A percentile compares a stretch with the other conserved stretches of the same genome.
Evolutionary conservation across 495 filamentous ascomycete species (phyloP).

Genomic region (Aspergillus coremiiformis): DNA sequence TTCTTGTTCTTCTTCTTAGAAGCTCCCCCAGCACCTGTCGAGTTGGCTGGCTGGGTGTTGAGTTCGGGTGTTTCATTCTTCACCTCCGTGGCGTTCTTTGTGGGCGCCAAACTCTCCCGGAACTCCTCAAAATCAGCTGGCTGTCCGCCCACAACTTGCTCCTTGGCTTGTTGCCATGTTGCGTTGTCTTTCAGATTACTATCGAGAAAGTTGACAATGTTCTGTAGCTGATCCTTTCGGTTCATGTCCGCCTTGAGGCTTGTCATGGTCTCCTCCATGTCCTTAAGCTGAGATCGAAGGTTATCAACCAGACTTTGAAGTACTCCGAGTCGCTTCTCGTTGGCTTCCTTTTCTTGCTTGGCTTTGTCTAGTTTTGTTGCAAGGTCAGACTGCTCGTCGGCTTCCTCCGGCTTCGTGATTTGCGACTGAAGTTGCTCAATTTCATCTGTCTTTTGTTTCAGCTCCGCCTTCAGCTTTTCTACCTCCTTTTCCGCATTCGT

Average conservation of each 20-base stretch:
- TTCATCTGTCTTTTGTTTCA: constrained; percentile 49
- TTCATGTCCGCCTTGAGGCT: constrained; percentile 36
- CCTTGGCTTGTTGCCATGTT: constrained; percentile 32
- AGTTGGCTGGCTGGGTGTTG: constrained; percentile 14
- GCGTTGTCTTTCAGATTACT: constrained; percentile 25
- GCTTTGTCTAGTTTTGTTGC: constrained; percentile 27
- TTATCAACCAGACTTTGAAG: constrained; percentile 47
- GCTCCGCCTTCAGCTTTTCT: constrained; percentile 45
- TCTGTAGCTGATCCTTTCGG: constrained; percentile 29
- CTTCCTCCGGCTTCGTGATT: constrained; percentile 29
- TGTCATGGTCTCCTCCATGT: constrained; percentile 41
- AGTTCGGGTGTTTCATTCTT: constrained; percentile 11
- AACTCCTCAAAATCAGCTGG: constrained; percentile 31
- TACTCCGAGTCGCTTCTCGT: constrained; percentile 44
- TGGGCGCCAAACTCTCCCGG: constrained; percentile 24
- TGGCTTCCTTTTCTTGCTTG: constrained; percentile 36
- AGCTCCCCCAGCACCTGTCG: constrained; percentile 15
- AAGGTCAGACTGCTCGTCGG: constrained; percentile 37
- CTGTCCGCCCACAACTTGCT: constrained; percentile 26
- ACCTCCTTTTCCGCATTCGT: constrained; percentile 41
- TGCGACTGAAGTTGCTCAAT: constrained; percentile 42
- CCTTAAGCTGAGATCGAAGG: constrained; percentile 43
- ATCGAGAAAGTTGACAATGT: constrained; percentile 34
- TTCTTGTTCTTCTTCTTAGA: constrained; percentile 72
- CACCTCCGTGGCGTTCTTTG: constrained; percentile 10